phyloP scores from a whole-genome alignment of 345 rosid species.

The Pistacia vera region DNA sequence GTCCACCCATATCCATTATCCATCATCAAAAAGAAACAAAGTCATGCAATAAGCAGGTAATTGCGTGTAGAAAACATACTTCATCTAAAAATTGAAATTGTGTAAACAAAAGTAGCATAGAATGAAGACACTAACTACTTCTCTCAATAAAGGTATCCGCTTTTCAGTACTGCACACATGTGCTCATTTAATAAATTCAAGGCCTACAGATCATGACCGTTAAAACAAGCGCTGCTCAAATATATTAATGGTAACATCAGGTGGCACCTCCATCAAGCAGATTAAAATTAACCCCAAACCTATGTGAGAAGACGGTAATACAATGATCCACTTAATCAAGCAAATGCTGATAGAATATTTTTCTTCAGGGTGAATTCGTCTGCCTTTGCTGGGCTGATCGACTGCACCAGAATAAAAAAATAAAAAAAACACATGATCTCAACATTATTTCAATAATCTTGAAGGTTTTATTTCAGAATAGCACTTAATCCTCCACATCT shows the following conservation, averaged over 20 bases:
- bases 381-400: slow-evolving; percentile 81
- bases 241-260: neutral
- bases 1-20: no score
- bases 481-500: neutral
- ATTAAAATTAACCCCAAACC: neutral
- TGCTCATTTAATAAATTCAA: neutral
- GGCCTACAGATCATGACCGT: slow-evolving; percentile 13
- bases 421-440: neutral
- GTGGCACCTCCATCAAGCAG: neutral
- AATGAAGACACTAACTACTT: slow-evolving; percentile 8
- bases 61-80: neutral
- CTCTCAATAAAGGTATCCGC: neutral
- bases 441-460: neutral
- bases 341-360: slow-evolving; percentile 62
- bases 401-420: slow-evolving; percentile 47
- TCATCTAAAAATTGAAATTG: slow-evolving; percentile 12
- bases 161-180: neutral
- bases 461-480: no score
- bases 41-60: neutral
- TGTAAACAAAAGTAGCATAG: neutral
- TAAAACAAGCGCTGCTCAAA: slow-evolving; percentile 11
- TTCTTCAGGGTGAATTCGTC: slow-evolving; percentile 86
- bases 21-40: neutral
- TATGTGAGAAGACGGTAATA: neutral
- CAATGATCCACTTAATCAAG: slow-evolving; percentile 25